Conservation (phyloP, 1,284 basidiomycete genomes). For the Heterobasidion parviporum region DNA sequence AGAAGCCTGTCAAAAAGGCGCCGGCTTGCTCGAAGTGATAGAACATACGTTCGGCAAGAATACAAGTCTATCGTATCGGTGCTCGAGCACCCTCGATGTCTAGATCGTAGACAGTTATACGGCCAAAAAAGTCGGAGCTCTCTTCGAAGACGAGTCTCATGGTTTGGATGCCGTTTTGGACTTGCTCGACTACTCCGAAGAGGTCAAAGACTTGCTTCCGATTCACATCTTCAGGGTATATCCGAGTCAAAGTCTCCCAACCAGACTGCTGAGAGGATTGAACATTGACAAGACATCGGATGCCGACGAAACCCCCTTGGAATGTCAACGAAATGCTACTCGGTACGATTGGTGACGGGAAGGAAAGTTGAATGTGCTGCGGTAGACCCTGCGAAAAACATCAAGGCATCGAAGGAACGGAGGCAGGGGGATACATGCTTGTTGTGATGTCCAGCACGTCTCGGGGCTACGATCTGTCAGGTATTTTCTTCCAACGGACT, state of each 20-base stretch:
- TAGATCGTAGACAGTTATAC: constrained; percentile 65
- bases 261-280: constrained; percentile 16
- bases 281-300: constrained; percentile 44
- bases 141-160: constrained; percentile 66
- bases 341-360: constrained; percentile 44
- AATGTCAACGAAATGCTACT: constrained; percentile 57
- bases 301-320: constrained; percentile 78
- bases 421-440: constrained; percentile 32
- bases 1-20: too few relatives aligned
- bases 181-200: constrained; percentile 1
- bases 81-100: constrained; percentile 33
- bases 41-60: too few relatives aligned
- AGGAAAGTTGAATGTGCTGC: constrained; percentile 62
- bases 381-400: constrained; percentile 49
- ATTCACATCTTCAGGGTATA: constrained; percentile 75
- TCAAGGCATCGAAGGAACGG: background rate
- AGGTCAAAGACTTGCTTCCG: constrained; percentile 59
- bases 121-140: constrained; percentile 74
- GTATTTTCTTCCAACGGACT: constrained; percentile 62
- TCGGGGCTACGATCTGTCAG: constrained; percentile 65
- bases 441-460: constrained; percentile 80
- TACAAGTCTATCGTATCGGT: too few relatives aligned
- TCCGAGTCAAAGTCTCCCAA: constrained; percentile 42
- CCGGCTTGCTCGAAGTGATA: too few relatives aligned
- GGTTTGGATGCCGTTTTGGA: constrained; percentile 21